Base-by-base conservation (phyloP, 23 red algal species). In the Cyanidiococcus yangmingshanensis region DNA sequence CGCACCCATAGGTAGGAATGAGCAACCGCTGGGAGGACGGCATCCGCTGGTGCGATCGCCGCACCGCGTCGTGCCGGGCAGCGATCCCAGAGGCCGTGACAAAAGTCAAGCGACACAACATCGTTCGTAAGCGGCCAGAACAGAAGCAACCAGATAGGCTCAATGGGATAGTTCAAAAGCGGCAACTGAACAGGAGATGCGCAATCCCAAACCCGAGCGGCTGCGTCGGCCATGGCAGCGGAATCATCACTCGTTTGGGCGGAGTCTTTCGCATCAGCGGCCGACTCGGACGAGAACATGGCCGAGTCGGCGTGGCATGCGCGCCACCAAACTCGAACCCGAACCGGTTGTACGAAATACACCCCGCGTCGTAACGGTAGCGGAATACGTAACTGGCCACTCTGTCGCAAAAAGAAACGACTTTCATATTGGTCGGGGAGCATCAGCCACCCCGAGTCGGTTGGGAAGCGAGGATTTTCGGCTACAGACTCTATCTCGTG, bases 311-410 rank as follows among this genome's bases (percentile, higher is more conserved):
- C 27, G 27, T 54, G 12, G 21, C 32, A 71, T 29, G 63, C 16
- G 7, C 63, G 32, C 63, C 63, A 71, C 63, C 32, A 32, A 7
- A 71, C 21, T 71, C 63, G 63, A 25, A 71, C 63, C n/a, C 63
- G 63, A 25, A 71, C 27, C 63, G 63, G 63, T 35, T 25, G 3
- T 12, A 35, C 32, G 32, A 27, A 71, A 29, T 32, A 35, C 12
- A 35, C 63, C 15, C 63, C 63, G 32, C 63, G 63, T 12, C 63
- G 63, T 7, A 71, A 25, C 12, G 63, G 63, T 3, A 71, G 63
- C 63, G n/a, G 63, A 12, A 35, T 29, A 12, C 12, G n/a, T 29
- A 35, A 25, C 63, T 3, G 3, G 7, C 12, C 63, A 35, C 63
- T 71, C 7, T 71, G 63, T 30, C 32, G 63, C 63, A 71, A 29